Evolutionary conservation across 2,329 filamentous ascomycete species (phyloP), one percentile per base, ranked within the genome.

Genomic region (Colletotrichum eremochloae): DNA sequence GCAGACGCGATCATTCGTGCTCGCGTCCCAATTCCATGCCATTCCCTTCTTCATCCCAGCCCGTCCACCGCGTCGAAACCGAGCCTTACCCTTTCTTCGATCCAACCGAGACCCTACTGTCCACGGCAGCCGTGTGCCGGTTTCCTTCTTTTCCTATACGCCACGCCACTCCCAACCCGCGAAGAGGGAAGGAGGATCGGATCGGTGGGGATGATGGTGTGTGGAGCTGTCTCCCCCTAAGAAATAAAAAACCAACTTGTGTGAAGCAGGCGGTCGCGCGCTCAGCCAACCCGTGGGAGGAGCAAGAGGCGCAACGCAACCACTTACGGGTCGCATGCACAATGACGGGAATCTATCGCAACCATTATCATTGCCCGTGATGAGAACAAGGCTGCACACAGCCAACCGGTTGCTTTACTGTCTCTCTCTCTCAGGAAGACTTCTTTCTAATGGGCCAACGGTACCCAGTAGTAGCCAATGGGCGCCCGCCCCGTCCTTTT

Each of bases 281-380:
- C 24, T 24, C 24, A 24, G 24, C 24, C 24, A 24, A 24, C 24
- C 24, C 24, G 24, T 24, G 24, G 24, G 40, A 46, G 57, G 38
- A n/a, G 11, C 20, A 50, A 18, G 33, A 31, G 46, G 46, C 61
- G 61, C n/a, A 46, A 46, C 20, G 44, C 61, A 53, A 55, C 48
- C 48, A 63, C 61, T 55, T 55, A 52, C 44, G 24, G 29, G 31
- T 36, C n/a, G 20, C 40, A 63, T 48, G 44, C 33, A 46, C 44
- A 58, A 69, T 64, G 67, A 69, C 60, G 67, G 67, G 33, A 65
- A 29, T 53, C 36, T 65, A 2, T 64, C 6, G 42, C 24, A 65
- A 38, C 62, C 20, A 48, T 57, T 38, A 38, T 42, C 18, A 6
- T 2, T 11, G 4, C 14, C 14, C 38, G 29, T 14, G 15, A 33